Evolutionary conservation across 2,329 filamentous ascomycete genomes (phyloP), one percentile per base, ranked within the genome.

Genomic region (Diaporthe sp.): DNA sequence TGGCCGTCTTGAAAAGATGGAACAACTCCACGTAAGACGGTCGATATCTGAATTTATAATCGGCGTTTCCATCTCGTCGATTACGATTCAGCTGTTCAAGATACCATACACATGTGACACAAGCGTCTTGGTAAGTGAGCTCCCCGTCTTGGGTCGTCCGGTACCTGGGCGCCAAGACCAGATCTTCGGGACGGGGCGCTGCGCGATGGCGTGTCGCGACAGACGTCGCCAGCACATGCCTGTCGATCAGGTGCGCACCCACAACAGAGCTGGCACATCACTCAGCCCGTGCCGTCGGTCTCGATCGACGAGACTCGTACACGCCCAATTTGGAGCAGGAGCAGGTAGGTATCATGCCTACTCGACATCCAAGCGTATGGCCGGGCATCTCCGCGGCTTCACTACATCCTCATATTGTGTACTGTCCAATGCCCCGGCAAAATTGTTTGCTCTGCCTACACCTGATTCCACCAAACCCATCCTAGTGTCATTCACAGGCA

Each of bases 141-240:
- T 55, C 65, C 65, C 65, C 49, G 65, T 22, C 65, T 42, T 70
- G 65, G 65, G 31, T 10, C 34, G 17, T 55, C 8, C 49, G 49
- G 47, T 34, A 25, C 49, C 65, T 70, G 49, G 65, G 47, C 65
- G 65, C 65, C 65, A 70, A 70, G 65, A 31, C 13, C 37, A 53
- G 15, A 55, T 12, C 65, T 28, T 55, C 65, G 65, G 65, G 65
- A 70, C 65, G 65, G 49, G n/a, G 49, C 49, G 65, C 34, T 55
- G 34, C 49, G 34, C 65, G 34, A 70, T 47, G 31, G 31, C 31
- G 31, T 1, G 1, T 31, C 31, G 31, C 65, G 65, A 53, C 65
- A 68, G 15, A 17, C 65, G 34, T 37, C 49, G 65, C n/a, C 25
- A 39, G n/a, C 15, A 15, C 65, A 42, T 17, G n/a, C 49, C 9